Evolutionary conservation across 768 basidiomycete genomes (phyloP).

Genomic region (Rhizopogon roseolus): DNA sequence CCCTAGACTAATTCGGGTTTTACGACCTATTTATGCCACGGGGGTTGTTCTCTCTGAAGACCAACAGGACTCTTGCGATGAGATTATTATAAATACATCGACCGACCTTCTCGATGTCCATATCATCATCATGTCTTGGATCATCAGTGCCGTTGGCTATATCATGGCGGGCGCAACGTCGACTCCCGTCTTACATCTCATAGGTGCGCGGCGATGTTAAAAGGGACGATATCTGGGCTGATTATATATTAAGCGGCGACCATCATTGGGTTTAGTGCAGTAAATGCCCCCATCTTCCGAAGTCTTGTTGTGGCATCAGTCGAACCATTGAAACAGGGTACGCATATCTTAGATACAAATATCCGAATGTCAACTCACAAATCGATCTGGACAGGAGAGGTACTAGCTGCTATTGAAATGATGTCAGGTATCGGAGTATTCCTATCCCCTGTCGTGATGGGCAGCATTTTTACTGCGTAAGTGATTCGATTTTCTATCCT

Average conservation of each 20-base stretch:
- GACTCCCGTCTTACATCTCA: slow-evolving; percentile 4
- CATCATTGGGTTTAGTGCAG: slow-evolving; percentile 10
- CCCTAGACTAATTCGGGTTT: slow-evolving; percentile 17
- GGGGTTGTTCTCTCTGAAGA: not conserved
- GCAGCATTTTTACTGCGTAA: slow-evolving; percentile 18
- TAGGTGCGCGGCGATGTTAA: slow-evolving; percentile 9
- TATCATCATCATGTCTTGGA: slow-evolving; percentile 16
- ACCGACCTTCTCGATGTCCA: slow-evolving; percentile 27
- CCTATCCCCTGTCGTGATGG: slow-evolving; percentile 27
- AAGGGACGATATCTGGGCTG: not conserved
- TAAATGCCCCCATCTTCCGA: slow-evolving; percentile 15
- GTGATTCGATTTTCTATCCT: not conserved
- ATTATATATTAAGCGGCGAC: slow-evolving; percentile 11
- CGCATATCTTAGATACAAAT: not conserved
- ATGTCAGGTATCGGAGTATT: slow-evolving; percentile 13
- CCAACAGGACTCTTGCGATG: not conserved
- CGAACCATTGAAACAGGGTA: slow-evolving; percentile 24
- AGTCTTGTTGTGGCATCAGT: slow-evolving; percentile 25
- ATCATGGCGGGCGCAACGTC: slow-evolving; percentile 11
- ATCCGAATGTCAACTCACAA: not conserved
- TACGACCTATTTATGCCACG: slow-evolving; percentile 22
- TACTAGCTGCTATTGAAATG: slow-evolving; percentile 24
- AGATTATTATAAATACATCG: slow-evolving; percentile 2
- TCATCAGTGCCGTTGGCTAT: slow-evolving; percentile 7
- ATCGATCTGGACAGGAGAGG: slow-evolving; percentile 13